phyloP scores from a whole-genome alignment of 192 early-diverging fungal genomes.

The Podila epigama region DNA sequence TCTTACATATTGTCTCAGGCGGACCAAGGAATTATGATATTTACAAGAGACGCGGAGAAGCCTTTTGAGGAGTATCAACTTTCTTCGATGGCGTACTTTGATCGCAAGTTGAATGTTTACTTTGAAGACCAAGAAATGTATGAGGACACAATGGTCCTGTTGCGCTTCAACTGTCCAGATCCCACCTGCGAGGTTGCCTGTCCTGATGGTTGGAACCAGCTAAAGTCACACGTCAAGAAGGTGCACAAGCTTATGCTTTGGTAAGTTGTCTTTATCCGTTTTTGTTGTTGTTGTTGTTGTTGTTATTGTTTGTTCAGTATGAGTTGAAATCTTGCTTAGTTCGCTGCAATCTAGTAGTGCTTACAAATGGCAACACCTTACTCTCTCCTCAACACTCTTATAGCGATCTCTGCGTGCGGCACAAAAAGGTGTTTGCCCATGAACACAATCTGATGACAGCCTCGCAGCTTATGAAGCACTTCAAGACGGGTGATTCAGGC shows the following conservation, averaged over 20 bases:
- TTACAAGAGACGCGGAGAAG: conserved; percentile 70
- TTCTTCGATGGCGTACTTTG: conserved; percentile 62
- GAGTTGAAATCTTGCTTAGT: background rate
- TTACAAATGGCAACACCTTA: background rate
- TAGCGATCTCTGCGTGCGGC: conserved; percentile 86
- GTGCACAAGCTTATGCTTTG: conserved; percentile 81
- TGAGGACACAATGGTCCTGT: conserved; percentile 72
- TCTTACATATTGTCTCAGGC: conserved; percentile 55
- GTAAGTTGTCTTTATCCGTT: conserved; percentile 53
- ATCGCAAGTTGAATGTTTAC: conserved; percentile 72
- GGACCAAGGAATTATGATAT: conserved; percentile 80
- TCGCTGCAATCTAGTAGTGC: background rate
- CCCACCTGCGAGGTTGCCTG: conserved; percentile 77
- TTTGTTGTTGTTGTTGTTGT: background rate
- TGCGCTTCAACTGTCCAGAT: conserved; percentile 91
- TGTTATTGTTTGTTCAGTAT: background rate
- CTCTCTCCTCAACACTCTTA: conserved; percentile 5
- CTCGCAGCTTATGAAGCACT: conserved; percentile 79
- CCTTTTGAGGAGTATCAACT: conserved; percentile 60
- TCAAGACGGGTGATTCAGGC: conserved; percentile 68
- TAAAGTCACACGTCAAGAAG: conserved; percentile 83
- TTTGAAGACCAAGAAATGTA: conserved; percentile 82
- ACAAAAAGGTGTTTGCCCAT: conserved; percentile 94
- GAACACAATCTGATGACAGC: conserved; percentile 89
- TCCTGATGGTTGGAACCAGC: conserved; percentile 80